A percentile compares a stretch with the other conserved stretches of the same genome.
Conservation (phyloP, 2,329 filamentous ascomycete species). For the Dactylonectria macrodidyma region DNA sequence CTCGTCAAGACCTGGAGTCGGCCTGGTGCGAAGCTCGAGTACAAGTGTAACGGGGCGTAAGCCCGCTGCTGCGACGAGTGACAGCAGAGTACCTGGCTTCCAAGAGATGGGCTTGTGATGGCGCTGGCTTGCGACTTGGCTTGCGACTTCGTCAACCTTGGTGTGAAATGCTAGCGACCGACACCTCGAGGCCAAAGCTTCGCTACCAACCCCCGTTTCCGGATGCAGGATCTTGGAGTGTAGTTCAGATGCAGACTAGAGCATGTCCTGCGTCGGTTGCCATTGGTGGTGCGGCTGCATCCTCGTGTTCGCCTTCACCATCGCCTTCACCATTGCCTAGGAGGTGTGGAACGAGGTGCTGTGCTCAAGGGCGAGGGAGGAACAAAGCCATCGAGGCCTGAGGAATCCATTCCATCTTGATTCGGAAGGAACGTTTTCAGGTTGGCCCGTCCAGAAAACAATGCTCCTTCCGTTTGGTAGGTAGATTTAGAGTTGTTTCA, state of each 20-base stretch:
- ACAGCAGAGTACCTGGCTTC: constrained; percentile 19
- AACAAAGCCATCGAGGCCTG: not conserved
- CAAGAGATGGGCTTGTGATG: constrained; percentile 8
- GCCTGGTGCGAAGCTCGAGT: constrained; percentile 9
- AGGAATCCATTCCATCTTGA: constrained; percentile 5
- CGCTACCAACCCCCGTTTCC: constrained; percentile 41
- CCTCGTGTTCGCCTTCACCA: not conserved
- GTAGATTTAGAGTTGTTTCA: constrained; percentile 30
- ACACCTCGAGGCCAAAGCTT: constrained; percentile 20
- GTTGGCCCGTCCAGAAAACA: not conserved
- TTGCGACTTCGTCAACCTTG: too few species aligned
- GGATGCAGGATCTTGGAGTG: constrained; percentile 34
- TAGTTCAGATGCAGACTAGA: constrained; percentile 4
- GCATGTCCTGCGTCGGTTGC: constrained; percentile 22
- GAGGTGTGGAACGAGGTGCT: not conserved
- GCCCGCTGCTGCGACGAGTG: constrained; percentile 16
- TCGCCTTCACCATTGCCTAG: not conserved
- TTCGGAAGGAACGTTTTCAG: not conserved
- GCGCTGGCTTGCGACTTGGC: not conserved
- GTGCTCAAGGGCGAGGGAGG: constrained; percentile 1
- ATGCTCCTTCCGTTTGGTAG: not conserved
- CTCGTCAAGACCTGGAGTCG: constrained; percentile 1
- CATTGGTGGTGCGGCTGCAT: constrained; percentile 14
- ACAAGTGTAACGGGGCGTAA: constrained; percentile 23
- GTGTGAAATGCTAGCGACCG: not conserved